phyloP scores from a whole-genome alignment of 164 flowering plant species.

The Vitis amurensis region DNA sequence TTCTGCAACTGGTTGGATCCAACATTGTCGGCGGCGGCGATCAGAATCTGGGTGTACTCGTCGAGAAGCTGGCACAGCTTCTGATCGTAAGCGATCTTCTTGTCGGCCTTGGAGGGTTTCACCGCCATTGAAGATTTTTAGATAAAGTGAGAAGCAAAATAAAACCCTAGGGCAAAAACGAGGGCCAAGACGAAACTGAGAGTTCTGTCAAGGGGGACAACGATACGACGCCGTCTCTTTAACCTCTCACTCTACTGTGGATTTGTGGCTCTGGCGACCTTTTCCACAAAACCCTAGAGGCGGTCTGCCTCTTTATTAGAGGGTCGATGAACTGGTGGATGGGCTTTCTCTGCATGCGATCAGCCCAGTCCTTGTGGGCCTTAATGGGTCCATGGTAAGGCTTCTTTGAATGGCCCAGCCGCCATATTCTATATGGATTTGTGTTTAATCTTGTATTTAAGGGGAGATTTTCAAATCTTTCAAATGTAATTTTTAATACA shows the following conservation, averaged over 20 bases:
- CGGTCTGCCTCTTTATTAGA: too few relatives aligned
- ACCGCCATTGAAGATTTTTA: conserved; percentile 33
- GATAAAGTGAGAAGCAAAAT: neutral
- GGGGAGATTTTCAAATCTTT: too few relatives aligned
- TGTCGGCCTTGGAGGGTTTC: conserved; percentile 63
- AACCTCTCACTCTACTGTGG: conserved; percentile 30
- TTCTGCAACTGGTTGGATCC: conserved; percentile 85
- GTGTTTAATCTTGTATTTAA: too few relatives aligned
- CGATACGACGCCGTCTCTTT: conserved; percentile 52
- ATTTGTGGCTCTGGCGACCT: too few relatives aligned
- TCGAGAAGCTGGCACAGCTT: conserved; percentile 74
- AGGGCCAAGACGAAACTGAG: conserved; percentile 63
- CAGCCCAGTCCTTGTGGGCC: too few relatives aligned
- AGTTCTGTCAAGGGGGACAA: conserved; percentile 71
- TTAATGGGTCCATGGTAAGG: too few relatives aligned
- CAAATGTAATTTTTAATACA: too few relatives aligned
- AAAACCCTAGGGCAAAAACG: conserved; percentile 24
- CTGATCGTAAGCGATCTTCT: conserved; percentile 67
- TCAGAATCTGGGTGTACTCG: conserved; percentile 61
- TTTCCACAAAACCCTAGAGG: too few relatives aligned
- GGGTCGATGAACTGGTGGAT: too few relatives aligned
- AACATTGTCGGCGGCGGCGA: conserved; percentile 73
- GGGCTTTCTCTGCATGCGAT: too few relatives aligned
- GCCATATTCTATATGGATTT: too few relatives aligned
- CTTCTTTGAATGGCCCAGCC: too few relatives aligned